These are phyloP conservation scores for Rhodosporidiobolus odoratus DNA, from an alignment of 768 basidiomycete species.

Conservation along the genomic window DNA sequence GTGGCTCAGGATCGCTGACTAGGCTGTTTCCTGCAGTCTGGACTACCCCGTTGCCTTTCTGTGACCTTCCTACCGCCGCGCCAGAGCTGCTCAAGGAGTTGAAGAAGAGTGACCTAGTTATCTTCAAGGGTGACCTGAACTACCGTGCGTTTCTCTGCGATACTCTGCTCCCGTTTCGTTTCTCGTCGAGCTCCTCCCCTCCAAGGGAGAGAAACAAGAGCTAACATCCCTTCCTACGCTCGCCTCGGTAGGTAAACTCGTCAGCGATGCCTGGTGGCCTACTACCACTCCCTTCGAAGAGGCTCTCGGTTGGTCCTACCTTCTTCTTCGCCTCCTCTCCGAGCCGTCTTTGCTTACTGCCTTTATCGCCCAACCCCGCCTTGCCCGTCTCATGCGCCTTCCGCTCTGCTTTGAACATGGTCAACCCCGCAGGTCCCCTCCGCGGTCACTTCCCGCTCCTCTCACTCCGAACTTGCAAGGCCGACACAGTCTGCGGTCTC, in stretches of 20 bases:
- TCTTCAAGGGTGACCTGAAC: constrained; percentile 95
- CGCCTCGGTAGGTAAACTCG: constrained; percentile 56
- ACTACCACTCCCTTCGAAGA: constrained; percentile 65
- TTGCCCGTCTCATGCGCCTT: too few relatives aligned
- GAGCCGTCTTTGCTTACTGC: background rate
- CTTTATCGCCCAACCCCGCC: background rate
- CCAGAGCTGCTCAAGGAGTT: constrained; percentile 56
- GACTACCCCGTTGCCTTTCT: constrained; percentile 35
- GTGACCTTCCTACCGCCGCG: constrained; percentile 40
- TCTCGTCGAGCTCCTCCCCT: constrained; percentile 1
- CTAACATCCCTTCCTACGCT: background rate
- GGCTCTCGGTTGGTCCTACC: constrained; percentile 58
- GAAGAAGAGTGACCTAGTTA: constrained; percentile 59
- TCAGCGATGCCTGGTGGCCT: constrained; percentile 84
- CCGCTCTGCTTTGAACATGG: background rate
- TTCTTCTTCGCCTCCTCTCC: too few relatives aligned
- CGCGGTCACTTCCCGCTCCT: constrained; percentile 72
- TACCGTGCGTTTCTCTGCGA: constrained; percentile 50
- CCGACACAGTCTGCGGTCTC: constrained; percentile 85
- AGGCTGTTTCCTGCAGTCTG: constrained; percentile 24
- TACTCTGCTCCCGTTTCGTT: constrained; percentile 9
- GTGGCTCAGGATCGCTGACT: too few relatives aligned
- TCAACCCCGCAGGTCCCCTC: constrained; percentile 60
- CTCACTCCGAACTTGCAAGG: constrained; percentile 88
- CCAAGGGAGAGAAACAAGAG: constrained; percentile 55